Conservation (phyloP, 139 green algal genomes). For the Pleodorina starrii region DNA sequence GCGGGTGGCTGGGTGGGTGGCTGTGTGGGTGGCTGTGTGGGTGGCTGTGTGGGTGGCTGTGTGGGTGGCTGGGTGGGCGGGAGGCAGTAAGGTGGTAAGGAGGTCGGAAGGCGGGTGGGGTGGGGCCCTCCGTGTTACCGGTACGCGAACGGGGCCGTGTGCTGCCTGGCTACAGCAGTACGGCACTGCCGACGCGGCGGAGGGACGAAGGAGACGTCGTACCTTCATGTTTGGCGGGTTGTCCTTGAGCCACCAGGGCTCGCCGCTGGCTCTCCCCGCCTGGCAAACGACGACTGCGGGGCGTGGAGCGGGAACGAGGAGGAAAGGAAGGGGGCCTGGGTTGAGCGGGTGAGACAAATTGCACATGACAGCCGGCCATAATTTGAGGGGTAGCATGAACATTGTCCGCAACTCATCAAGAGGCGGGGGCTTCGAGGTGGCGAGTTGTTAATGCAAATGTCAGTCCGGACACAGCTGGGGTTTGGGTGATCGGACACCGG, state of each 20-base stretch:
- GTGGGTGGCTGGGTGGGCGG: background rate
- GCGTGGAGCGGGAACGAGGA: background rate
- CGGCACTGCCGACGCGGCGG: too few species aligned
- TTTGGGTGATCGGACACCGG: background rate
- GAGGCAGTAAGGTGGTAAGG: background rate
- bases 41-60: background rate
- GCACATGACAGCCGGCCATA: background rate
- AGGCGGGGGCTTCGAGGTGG: background rate
- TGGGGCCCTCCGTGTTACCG: background rate
- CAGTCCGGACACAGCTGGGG: too few species aligned
- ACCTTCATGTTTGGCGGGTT: conserved; percentile 45
- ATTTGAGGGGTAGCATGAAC: too few species aligned
- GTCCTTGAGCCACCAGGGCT: conserved; percentile 42
- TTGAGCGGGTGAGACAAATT: too few species aligned
- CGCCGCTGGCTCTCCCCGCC: background rate
- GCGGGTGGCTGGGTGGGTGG: background rate
- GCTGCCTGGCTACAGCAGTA: too few species aligned
- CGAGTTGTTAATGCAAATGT: background rate
- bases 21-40: background rate
- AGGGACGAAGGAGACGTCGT: too few species aligned
- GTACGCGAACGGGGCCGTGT: too few species aligned
- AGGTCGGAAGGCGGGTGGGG: background rate
- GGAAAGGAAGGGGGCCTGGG: background rate
- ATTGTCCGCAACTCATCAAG: too few species aligned
- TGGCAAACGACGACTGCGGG: background rate